Evolutionary conservation across 768 basidiomycete species (phyloP).

Genomic region (Serendipita sp.): DNA sequence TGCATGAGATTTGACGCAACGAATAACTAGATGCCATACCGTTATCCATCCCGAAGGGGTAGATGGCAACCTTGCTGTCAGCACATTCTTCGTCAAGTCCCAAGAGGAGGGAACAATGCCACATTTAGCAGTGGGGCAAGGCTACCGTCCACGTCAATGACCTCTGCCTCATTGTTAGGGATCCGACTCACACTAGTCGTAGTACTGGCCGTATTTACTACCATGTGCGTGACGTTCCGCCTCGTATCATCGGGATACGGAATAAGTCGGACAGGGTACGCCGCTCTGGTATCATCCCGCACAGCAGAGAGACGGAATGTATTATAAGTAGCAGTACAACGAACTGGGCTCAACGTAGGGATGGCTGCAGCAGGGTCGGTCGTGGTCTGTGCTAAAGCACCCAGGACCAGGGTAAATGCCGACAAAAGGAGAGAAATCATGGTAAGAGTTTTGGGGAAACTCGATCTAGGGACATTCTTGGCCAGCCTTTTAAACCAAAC

Average conservation of each 20-base stretch:
- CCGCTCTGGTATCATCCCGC: background rate
- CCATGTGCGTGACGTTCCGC: background rate
- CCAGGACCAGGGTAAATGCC: background rate
- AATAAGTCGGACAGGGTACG: background rate
- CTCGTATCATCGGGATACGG: background rate
- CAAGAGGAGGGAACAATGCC: background rate
- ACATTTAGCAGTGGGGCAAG: background rate
- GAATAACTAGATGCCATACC: no score
- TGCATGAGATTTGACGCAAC: no score
- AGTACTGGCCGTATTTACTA: background rate
- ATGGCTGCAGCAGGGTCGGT: background rate
- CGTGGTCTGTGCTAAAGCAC: background rate
- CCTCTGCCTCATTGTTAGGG: background rate
- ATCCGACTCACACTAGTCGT: background rate
- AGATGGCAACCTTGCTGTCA: background rate
- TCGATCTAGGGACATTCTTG: no score
- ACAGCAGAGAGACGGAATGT: background rate
- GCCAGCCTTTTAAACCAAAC: no score
- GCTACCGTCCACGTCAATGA: background rate
- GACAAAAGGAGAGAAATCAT: background rate
- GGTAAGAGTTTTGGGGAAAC: background rate
- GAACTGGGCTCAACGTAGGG: background rate
- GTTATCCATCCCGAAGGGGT: no score
- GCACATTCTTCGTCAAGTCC: background rate
- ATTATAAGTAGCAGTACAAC: background rate